Base-by-base conservation (phyloP, 768 basidiomycete species). In the Tulasnella sp. region DNA sequence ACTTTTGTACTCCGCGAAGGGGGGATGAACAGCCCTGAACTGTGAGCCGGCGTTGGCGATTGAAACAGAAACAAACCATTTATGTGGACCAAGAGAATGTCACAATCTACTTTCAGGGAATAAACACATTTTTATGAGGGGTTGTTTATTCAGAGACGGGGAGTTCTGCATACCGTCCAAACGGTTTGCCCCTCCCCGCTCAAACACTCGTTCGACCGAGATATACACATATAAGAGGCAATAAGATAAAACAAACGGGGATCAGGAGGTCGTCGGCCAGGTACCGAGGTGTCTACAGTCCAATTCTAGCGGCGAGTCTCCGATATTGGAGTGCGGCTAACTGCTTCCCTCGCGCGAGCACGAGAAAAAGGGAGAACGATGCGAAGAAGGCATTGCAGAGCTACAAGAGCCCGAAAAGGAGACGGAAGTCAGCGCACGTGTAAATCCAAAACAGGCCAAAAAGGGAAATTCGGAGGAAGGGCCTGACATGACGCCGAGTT, bases 271-370 rank as follows among this genome's bases (percentile, higher is more conserved):
- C 34, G 62, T 36, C 62, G 24, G 52, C 52, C 52, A 52, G 52
- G 52, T 52, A 68, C 34, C 34, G 18, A 68, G 62, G 62, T 36
- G 31, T 52, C n/a, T 48, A 74, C 36, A 94, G 85, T 0, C 95
- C 95, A 79, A 98, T 97, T 81, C 95, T 88, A 16, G 93, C 96
- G 73, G 95, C 96, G 48, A 98, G 86, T 83, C 92, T 90, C 79
- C 93, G 88, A 76, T 95, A 94, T 77, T 96, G 95, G 81, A 91
- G 86, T 34, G 91, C 87, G 73, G 92, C 91, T 80, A 94, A 85
- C 81, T 90, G 88, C 81, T 89, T 90, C 68, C 92, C 91, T 71
- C 96, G 88, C 78, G 91, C 87, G 75, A 94, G 88, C 48, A 96
- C 87, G 24, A 95, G 85, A 31, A 87, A 86, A 36, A 96, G 84